Evolutionary conservation across 2,329 filamentous ascomycete genomes (phyloP), one percentile per base, ranked within the genome.

Genomic region (Aureobasidium leucospermi): DNA sequence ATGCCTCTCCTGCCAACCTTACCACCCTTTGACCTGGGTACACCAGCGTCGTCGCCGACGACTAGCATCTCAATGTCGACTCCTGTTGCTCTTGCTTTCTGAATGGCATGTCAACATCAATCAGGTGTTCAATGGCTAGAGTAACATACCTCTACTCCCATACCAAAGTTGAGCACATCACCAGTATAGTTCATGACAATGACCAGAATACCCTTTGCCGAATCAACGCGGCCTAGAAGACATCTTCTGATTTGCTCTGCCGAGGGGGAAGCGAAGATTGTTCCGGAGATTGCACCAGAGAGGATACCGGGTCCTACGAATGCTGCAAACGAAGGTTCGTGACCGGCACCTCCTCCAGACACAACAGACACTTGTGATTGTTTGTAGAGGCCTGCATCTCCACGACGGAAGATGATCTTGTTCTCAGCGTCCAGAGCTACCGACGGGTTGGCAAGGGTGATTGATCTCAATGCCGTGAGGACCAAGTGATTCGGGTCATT

Each of bases 1-100:
- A 97, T 94, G 57, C 93, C 93, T 69, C 93, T 82, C 55, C 93
- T 79, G 1, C 93, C 93, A 15, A 96, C 93, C 71, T 96, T 96
- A n/a, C 93, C 92, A 10, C 88, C 87, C 70, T 87, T 87, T 56
- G 78, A 79, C 61, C 90, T 80, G 1, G 92, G 92, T 47, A 97
- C 92, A 45, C 92, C 91, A 3, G 92, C 91, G 73, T 97, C 93
- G 68, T 97, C 93, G 6, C 86, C 90, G 7, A 96, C 90, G 8
- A 96, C 88, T 9, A 96, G 85, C 87, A 96, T 96, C 71, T 96
- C 89, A 0, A 89, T 88, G 16, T 85, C 76, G 28, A 90, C 74
- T 0, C 90, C 92, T 0, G 85, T 83, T 1, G 90, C 90, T 61
- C 88, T 86, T 15, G 91, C 91, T 77, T 43, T 48, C 43, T 58